Evolutionary conservation across 2,329 filamentous ascomycete genomes (phyloP).

Genomic region (Orbilia quercus): DNA sequence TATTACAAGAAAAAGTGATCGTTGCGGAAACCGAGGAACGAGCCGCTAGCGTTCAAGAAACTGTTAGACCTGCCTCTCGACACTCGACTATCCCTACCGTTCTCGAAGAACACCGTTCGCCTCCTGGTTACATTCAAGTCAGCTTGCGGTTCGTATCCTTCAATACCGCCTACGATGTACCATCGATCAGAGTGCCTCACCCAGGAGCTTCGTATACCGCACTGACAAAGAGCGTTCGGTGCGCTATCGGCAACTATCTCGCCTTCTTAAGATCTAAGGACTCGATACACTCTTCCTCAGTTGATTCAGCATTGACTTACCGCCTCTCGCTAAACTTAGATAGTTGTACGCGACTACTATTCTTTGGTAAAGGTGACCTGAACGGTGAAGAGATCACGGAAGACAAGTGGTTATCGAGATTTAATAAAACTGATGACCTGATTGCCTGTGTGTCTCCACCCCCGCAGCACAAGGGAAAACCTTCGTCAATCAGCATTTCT

Average conservation of each 20-base stretch:
- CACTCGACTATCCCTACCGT: constrained; percentile 51
- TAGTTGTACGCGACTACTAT: constrained; percentile 44
- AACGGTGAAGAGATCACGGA: constrained; percentile 51
- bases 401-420: constrained; percentile 50
- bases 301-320: constrained; percentile 48
- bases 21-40: constrained; percentile 39
- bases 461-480: constrained; percentile 42
- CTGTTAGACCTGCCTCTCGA: constrained; percentile 49
- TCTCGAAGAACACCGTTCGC: constrained; percentile 51
- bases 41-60: constrained; percentile 46
- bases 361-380: constrained; percentile 49
- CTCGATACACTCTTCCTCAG: constrained; percentile 50
- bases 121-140: constrained; percentile 49
- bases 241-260: constrained; percentile 51
- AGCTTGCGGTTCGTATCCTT: constrained; percentile 51
- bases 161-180: constrained; percentile 44
- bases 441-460: constrained; percentile 48
- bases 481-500: constrained; percentile 39
- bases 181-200: constrained; percentile 48
- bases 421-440: constrained; percentile 51
- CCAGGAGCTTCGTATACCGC: constrained; percentile 48
- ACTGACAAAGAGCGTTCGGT: constrained; percentile 48
- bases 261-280: constrained; percentile 53
- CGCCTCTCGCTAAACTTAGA: constrained; percentile 48
- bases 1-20: constrained; percentile 37